Evolutionary conservation across 2,329 filamentous ascomycete genomes (phyloP), one percentile per base, ranked within the genome.

Genomic region (Stachybotrys chlorohalonatus): DNA sequence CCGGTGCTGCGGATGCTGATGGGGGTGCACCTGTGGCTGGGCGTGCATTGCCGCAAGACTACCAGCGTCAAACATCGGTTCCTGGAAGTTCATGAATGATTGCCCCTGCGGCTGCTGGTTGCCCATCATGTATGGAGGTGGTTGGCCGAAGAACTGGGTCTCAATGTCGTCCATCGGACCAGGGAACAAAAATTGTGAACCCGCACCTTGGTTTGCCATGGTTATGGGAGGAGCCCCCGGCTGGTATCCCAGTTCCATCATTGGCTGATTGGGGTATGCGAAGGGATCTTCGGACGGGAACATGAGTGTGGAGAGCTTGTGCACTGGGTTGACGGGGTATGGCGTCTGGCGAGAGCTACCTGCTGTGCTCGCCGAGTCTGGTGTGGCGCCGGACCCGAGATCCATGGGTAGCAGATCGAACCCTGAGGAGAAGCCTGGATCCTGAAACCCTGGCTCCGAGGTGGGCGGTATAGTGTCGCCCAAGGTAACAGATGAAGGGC

Each of bases 251-350:
- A 81, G 74, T 60, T 82, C 76, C 73, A 86, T 84, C 74, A 87
- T 82, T 0, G 87, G 84, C 59, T 90, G 87, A 63, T 86, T 90
- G 0, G 87, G 88, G 63, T 93, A 94, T 0, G 85, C 86, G 58
- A 93, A 87, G 0, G 89, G 87, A 62, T 93, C 88, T 39, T 82
- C 80, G 0, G 87, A 86, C 1, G 87, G 85, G 63, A 93, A 93
- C 86, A 93, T 91, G 72, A 92, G 83, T 4, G 85, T 83, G 56
- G 86, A 86, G 7, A 92, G 78, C 65, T 89, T 87, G 59, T 87
- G 81, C 15, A 91, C 73, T 5, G 74, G 72, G 61, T 74, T 80
- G 50, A 70, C 56, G 16, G 64, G 62, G 52, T 66, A 69, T 5
- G 58, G 62, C 39, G 67, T 66, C 31, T 62, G 68, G 9, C 73